phyloP scores from a whole-genome alignment of 148 eudicot genomes.

The Camellia lanceoleosa region DNA sequence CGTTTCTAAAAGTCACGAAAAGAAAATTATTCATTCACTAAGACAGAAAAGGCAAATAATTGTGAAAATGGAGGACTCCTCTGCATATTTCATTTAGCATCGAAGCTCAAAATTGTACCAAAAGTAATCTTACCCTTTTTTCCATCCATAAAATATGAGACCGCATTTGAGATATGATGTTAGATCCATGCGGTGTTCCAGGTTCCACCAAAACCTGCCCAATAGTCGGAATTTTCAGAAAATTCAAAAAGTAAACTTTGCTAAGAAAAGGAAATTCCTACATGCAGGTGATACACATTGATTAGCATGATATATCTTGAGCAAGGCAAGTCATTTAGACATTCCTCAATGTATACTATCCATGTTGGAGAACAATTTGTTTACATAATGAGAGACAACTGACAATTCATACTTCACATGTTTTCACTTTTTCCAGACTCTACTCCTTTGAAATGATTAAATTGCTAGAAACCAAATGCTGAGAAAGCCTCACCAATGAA shows the following conservation, averaged over 20 bases:
- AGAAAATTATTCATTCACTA: conserved; percentile 1
- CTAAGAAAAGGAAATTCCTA: neutral
- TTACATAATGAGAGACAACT: too few species aligned
- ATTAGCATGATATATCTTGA: neutral
- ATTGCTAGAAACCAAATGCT: neutral
- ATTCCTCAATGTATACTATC: neutral
- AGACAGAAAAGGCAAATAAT: neutral
- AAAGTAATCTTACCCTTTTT: conserved; percentile 57
- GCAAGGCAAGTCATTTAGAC: neutral
- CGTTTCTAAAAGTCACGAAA: conserved; percentile 42
- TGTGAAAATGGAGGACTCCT: neutral
- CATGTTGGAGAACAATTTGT: neutral
- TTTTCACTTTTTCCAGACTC: neutral
- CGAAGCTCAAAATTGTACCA: neutral
- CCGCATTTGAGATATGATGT: conserved; percentile 86
- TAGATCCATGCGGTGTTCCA: conserved; percentile 94
- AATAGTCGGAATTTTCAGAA: neutral
- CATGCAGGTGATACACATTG: neutral
- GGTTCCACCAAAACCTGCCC: conserved; percentile 87
- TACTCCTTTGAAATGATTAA: neutral
- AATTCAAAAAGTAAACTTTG: neutral
- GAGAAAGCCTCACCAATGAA: neutral
- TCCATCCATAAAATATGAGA: conserved; percentile 99
- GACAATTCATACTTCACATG: neutral
- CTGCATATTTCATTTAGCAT: neutral